phyloP scores from a whole-genome alignment of 345 rosid genomes.

The Hypericum androsaemum region DNA sequence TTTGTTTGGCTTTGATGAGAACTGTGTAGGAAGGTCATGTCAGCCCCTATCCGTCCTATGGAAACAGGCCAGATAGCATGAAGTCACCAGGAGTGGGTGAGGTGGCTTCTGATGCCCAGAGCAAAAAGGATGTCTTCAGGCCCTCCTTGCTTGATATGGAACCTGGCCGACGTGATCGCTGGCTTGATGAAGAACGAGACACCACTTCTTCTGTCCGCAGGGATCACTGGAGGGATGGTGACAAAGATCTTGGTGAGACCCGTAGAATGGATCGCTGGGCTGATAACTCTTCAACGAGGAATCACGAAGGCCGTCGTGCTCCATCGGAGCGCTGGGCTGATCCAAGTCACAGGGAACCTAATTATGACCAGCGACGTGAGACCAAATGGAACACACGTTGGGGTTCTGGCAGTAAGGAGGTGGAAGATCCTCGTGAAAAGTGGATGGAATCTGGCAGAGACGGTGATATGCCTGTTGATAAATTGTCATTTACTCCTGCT shows the following conservation, averaged over 20 bases:
- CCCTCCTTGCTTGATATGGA: conserved; percentile 80
- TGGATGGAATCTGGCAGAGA: conserved; percentile 56
- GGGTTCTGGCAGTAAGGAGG: conserved; percentile 78
- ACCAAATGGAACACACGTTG: conserved; percentile 98
- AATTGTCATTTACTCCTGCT: conserved; percentile 41
- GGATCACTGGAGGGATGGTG: conserved; percentile 80
- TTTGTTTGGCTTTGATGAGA: not conserved
- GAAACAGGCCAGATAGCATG: conserved; percentile 28
- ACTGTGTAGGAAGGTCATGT: conserved; percentile 46
- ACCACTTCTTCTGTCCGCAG: conserved; percentile 50
- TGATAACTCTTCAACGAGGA: conserved; percentile 52
- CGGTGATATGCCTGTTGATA: conserved; percentile 50
- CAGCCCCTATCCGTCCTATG: conserved; percentile 27
- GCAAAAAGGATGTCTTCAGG: conserved; percentile 74
- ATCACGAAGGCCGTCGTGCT: conserved; percentile 63
- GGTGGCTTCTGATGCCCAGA: conserved; percentile 46
- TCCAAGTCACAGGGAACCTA: conserved; percentile 59
- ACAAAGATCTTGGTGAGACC: conserved; percentile 63
- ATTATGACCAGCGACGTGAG: conserved; percentile 74
- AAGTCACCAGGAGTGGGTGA: conserved; percentile 50
- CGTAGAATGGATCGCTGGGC: conserved; percentile 64
- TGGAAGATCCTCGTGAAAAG: conserved; percentile 46
- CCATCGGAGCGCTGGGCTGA: conserved; percentile 78
- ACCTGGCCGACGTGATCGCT: conserved; percentile 64
- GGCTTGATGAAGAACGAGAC: conserved; percentile 98